Evolutionary conservation across 1,284 basidiomycete species (phyloP).

Genomic region (Ganoderma sp.): DNA sequence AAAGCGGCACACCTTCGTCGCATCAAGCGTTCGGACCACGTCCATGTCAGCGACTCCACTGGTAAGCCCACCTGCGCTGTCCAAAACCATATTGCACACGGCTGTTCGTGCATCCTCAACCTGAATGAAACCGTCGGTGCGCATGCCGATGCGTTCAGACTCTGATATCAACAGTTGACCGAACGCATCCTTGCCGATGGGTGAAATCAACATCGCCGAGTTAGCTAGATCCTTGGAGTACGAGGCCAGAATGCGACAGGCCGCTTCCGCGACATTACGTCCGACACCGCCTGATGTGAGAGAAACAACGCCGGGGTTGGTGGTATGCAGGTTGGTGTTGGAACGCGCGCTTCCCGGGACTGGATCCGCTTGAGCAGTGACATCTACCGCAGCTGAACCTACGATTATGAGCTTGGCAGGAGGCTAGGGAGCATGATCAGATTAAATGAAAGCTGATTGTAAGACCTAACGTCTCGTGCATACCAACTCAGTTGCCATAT

Average conservation of each 20-base stretch:
- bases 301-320: slow-evolving; percentile 78
- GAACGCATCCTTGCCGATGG: slow-evolving; percentile 73
- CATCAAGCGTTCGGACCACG: slow-evolving; percentile 62
- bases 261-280: slow-evolving; percentile 92
- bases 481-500: slow-evolving; percentile 3
- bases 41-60: slow-evolving; percentile 94
- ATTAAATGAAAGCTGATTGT: neutral
- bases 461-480: neutral
- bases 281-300: slow-evolving; percentile 90
- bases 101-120: slow-evolving; percentile 59
- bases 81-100: slow-evolving; percentile 86
- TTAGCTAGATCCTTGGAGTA: slow-evolving; percentile 42
- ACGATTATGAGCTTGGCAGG: slow-evolving; percentile 65
- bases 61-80: slow-evolving; percentile 73
- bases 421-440: slow-evolving; percentile 21
- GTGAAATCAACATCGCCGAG: slow-evolving; percentile 61
- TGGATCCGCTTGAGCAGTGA: slow-evolving; percentile 65
- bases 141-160: slow-evolving; percentile 70
- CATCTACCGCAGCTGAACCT: slow-evolving; percentile 87
- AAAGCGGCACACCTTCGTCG: slow-evolving; percentile 50
- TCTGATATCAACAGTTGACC: slow-evolving; percentile 67
- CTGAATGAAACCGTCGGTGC: slow-evolving; percentile 77
- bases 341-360: slow-evolving; percentile 33
- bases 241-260: slow-evolving; percentile 64
- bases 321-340: slow-evolving; percentile 58